These are phyloP conservation scores for Trichoderma gamsii DNA, from an alignment of 495 filamentous ascomycete species.

Conservation along the genomic window DNA sequence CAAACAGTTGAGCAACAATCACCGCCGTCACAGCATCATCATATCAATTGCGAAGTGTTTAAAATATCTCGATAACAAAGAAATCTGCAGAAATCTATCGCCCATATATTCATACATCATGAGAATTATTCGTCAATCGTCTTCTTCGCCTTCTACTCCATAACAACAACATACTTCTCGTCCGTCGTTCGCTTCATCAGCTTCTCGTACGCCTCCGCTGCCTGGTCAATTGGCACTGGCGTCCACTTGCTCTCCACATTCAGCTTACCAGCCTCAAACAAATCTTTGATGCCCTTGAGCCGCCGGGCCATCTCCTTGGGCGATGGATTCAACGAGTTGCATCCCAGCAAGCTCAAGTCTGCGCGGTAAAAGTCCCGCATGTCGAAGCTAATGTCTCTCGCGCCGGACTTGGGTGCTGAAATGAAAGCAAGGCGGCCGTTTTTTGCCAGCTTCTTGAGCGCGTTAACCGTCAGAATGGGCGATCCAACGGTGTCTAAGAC, in stretches of 20 bases:
- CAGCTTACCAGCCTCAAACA: neutral
- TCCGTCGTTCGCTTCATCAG: neutral
- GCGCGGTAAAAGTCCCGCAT: constrained; percentile 11
- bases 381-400: neutral
- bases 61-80: no score
- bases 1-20: no score
- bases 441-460: constrained; percentile 1
- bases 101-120: no score
- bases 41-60: no score
- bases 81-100: no score
- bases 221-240: neutral
- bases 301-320: neutral
- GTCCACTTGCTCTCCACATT: neutral
- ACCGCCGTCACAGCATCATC: no score
- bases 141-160: neutral
- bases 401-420: neutral
- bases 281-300: neutral
- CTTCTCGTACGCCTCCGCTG: constrained; percentile 4
- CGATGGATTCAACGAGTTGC: constrained; percentile 5
- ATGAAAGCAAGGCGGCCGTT: neutral
- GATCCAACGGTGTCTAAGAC: constrained; percentile 4
- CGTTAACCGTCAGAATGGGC: neutral
- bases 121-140: neutral
- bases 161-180: neutral
- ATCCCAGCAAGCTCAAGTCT: neutral